Conservation (phyloP, 495 filamentous ascomycete genomes). For the Lasiosphaeriaceae sp. region DNA sequence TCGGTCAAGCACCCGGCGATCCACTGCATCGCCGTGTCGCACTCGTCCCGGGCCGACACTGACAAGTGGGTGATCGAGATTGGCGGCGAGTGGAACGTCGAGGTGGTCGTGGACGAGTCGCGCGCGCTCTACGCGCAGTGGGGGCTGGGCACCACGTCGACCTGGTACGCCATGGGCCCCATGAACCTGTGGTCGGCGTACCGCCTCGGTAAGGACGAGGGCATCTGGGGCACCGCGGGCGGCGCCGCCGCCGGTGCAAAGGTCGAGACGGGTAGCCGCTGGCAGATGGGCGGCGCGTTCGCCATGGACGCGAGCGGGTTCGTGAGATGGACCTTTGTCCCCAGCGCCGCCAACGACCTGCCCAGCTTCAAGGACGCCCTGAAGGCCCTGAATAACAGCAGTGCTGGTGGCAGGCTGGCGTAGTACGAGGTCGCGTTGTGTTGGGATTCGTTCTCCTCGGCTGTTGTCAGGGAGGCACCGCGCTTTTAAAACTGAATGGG, state of each 20-base stretch:
- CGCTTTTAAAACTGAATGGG: not conserved
- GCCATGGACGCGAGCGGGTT: conserved; percentile 47
- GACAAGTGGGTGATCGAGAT: conserved; percentile 50
- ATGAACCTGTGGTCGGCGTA: conserved; percentile 41
- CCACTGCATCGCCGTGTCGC: conserved; percentile 55
- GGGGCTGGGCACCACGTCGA: conserved; percentile 49
- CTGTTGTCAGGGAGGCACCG: not conserved
- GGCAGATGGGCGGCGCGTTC: conserved; percentile 57
- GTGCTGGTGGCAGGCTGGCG: not conserved
- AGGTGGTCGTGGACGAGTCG: conserved; percentile 50
- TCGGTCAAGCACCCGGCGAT: conserved; percentile 46
- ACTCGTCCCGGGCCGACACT: conserved; percentile 47
- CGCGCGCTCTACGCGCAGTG: conserved; percentile 49
- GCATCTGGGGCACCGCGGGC: conserved; percentile 46
- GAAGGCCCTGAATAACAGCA: conserved; percentile 18
- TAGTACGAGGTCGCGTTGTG: conserved; percentile 16
- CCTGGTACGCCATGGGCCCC: conserved; percentile 48
- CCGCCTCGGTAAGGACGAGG: conserved; percentile 46
- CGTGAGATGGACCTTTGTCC: conserved; percentile 44
- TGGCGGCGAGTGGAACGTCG: conserved; percentile 50
- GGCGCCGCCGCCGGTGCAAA: not conserved
- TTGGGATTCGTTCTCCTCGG: conserved; percentile 2
- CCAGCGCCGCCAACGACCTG: conserved; percentile 43
- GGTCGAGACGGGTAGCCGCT: conserved; percentile 49
- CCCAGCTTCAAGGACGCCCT: conserved; percentile 47